phyloP scores from a whole-genome alignment of 2,329 filamentous ascomycete genomes.

The Talaromyces sp. region DNA sequence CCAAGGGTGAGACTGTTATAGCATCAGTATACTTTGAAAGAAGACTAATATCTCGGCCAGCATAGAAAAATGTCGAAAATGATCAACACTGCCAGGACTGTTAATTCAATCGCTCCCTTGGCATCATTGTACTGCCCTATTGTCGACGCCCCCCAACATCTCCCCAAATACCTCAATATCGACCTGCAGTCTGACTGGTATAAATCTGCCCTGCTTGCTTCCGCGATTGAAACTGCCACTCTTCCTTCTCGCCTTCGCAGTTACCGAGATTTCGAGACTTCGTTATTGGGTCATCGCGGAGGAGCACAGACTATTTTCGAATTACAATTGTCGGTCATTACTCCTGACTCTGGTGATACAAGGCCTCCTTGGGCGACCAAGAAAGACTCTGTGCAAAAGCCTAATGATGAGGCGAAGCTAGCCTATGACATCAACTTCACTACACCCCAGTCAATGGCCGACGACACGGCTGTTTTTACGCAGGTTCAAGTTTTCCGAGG shows the following conservation, averaged over 20 bases:
- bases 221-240: slow-evolving; percentile 74
- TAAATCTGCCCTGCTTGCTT: slow-evolving; percentile 69
- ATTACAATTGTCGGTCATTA: slow-evolving; percentile 63
- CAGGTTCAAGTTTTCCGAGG: slow-evolving; percentile 35
- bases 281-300: slow-evolving; percentile 52
- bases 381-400: slow-evolving; percentile 7
- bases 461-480: slow-evolving; percentile 34
- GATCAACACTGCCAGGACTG: slow-evolving; percentile 69
- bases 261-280: slow-evolving; percentile 36
- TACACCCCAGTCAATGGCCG: slow-evolving; percentile 27
- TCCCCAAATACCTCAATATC: slow-evolving; percentile 59
- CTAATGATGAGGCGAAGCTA: slow-evolving; percentile 22
- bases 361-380: slow-evolving; percentile 16
- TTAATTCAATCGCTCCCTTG: slow-evolving; percentile 65
- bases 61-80: slow-evolving; percentile 62
- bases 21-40: not conserved
- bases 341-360: slow-evolving; percentile 17
- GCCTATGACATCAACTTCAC: slow-evolving; percentile 41
- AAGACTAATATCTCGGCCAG: slow-evolving; percentile 24
- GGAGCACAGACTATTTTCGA: slow-evolving; percentile 78
- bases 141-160: slow-evolving; percentile 55
- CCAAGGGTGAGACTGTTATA: slow-evolving; percentile 48
- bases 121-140: slow-evolving; percentile 78
- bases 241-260: slow-evolving; percentile 63
- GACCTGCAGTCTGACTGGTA: slow-evolving; percentile 72